Evolutionary conservation across 768 basidiomycete genomes (phyloP), one percentile per base, ranked within the genome.

Genomic region (Wakefieldia striispora): DNA sequence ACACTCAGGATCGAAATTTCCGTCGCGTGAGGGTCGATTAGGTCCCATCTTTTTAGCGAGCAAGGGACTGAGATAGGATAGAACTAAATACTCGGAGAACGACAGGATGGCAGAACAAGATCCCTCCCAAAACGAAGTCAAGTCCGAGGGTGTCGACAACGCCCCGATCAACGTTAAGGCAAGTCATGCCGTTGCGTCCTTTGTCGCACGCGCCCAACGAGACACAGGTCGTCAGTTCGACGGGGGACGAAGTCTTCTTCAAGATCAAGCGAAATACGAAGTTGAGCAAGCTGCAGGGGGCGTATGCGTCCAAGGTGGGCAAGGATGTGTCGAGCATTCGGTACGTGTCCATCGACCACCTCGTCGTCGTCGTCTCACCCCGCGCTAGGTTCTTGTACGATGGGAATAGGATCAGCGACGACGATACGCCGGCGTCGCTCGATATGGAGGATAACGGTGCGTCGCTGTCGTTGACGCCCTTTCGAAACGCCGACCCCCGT

Each of bases 321-420:
- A 93, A 93, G 69, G 91, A 95, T 56, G 86, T 92, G 17, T 58
- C 64, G 56, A 88, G 84, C 62, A 94, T 97, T 63, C 87, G 93
- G 93, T 95, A 57, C 61, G 40, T 27, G n/a, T 21, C 24, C 29
- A 3, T n/a, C n/a, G n/a, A n/a, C n/a, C n/a, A n/a, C n/a, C n/a
- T n/a, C n/a, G n/a, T n/a, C n/a, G n/a, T n/a, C n/a, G n/a, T n/a
- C n/a, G n/a, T n/a, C n/a, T n/a, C n/a, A n/a, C n/a, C n/a, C n/a
- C n/a, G n/a, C n/a, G n/a, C n/a, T n/a, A 97, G 94, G 57, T 92
- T 97, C 71, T 72, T 97, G 70, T 97, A 94, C 59, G 95, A 97
- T 62, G 95, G 94, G 24, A 62, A 69, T 47, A 80, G 93, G 65
- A 91, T 97, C 77, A 76, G 76, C 52, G 92, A 94, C 39, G 88